Conservation (phyloP, 768 basidiomycete species). For the Mycena alexandri region DNA sequence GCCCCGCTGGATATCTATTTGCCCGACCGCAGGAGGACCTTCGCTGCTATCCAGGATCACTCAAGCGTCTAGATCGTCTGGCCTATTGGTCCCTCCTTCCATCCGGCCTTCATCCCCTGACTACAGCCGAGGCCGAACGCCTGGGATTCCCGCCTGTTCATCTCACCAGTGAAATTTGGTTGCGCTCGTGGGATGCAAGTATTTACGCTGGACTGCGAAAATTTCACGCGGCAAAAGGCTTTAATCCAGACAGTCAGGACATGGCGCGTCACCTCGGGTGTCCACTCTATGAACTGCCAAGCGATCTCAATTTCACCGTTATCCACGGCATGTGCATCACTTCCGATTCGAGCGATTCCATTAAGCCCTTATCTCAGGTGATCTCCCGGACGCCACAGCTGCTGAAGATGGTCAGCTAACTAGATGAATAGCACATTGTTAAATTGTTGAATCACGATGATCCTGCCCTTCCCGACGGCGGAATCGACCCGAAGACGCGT, state of each 20-base stretch:
- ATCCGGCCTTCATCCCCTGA: background rate
- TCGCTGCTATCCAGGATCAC: background rate
- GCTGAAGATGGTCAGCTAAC: no score
- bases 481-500: no score
- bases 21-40: background rate
- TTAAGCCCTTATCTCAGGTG: no score
- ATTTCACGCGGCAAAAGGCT: constrained; percentile 1
- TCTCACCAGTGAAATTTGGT: background rate
- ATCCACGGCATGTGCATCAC: no score
- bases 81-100: constrained; percentile 19
- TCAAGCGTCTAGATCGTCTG: background rate
- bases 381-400: no score
- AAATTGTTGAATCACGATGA: no score
- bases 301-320: no score
- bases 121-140: background rate
- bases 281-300: background rate
- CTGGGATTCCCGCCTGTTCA: background rate
- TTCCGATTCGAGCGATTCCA: no score
- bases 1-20: background rate
- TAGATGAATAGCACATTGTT: no score
- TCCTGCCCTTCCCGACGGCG: no score
- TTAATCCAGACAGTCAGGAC: constrained; percentile 1
- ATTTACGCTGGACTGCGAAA: background rate
- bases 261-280: background rate
- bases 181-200: background rate